A percentile compares a stretch with the other conserved stretches of the same genome.
Evolutionary conservation across 257 asterid genomes (phyloP).

Genomic region (Solanum bulbocastanum): DNA sequence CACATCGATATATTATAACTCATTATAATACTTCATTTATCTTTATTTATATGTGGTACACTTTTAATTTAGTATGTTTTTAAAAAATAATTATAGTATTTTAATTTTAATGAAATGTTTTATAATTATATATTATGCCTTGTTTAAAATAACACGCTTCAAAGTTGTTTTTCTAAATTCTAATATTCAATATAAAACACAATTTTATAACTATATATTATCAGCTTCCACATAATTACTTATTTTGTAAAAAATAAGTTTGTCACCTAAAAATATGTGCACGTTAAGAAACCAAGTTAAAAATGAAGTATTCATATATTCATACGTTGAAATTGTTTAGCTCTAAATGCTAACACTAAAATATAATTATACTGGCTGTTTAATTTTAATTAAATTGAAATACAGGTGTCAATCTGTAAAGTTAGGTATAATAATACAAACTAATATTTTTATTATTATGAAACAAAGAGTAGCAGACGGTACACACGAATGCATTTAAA

Average conservation of each 20-base stretch:
- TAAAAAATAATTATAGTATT: neutral
- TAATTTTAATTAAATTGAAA: neutral
- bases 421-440: neutral
- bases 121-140: too few species aligned
- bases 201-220: too few species aligned
- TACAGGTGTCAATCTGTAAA: neutral
- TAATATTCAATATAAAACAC: neutral
- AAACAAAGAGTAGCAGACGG: neutral
- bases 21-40: neutral
- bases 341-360: neutral
- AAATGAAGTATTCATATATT: too few species aligned
- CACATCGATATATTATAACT: neutral
- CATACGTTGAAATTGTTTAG: too few species aligned
- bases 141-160: too few species aligned
- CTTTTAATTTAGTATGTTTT: neutral
- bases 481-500: neutral
- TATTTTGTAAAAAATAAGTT: too few species aligned
- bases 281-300: too few species aligned
- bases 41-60: neutral
- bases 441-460: too few species aligned
- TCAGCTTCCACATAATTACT: too few species aligned
- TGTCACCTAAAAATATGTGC: too few species aligned
- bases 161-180: too few species aligned
- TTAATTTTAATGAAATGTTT: too few species aligned
- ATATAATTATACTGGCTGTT: neutral